Percentiles rank a stretch among this genome's conserved stretches.
Evolutionary conservation across 768 basidiomycete species (phyloP).

Genomic region (Collybiopsis luxurians): DNA sequence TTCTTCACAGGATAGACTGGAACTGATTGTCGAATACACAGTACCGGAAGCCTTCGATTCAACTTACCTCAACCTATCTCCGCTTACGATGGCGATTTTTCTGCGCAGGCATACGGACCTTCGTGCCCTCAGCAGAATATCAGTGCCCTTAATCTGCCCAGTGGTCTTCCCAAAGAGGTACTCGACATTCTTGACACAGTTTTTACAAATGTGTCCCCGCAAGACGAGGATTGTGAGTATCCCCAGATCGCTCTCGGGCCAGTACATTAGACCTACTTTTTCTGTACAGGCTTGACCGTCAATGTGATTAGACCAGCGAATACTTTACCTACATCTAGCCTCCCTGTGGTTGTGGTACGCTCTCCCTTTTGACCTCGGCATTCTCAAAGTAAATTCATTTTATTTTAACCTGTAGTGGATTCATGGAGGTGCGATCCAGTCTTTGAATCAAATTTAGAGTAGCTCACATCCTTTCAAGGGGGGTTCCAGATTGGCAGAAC

Average conservation of each 20-base stretch:
- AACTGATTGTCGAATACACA: constrained; percentile 9
- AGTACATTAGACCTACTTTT: background rate
- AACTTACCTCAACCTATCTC: constrained; percentile 36
- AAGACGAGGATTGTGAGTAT: constrained; percentile 8
- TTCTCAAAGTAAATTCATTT: background rate
- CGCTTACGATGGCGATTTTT: constrained; percentile 30
- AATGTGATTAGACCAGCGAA: constrained; percentile 47
- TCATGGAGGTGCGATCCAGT: constrained; percentile 33
- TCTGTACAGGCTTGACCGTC: constrained; percentile 42
- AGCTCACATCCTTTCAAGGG: constrained; percentile 6
- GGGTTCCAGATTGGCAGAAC: constrained; percentile 43
- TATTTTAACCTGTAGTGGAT: constrained; percentile 38
- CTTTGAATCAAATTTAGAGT: background rate
- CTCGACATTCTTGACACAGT: constrained; percentile 17
- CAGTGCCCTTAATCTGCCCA: constrained; percentile 29
- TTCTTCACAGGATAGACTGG: background rate
- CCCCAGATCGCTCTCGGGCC: background rate
- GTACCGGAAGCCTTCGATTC: constrained; percentile 36
- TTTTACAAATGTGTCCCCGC: constrained; percentile 6
- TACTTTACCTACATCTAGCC: constrained; percentile 36
- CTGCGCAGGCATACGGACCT: constrained; percentile 38
- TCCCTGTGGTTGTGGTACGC: constrained; percentile 55
- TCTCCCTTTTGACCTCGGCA: too few relatives aligned
- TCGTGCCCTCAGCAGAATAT: constrained; percentile 47
- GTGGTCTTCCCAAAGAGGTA: constrained; percentile 29